Conservation (phyloP, 495 filamentous ascomycete genomes). For the Penicillium turbatum region DNA sequence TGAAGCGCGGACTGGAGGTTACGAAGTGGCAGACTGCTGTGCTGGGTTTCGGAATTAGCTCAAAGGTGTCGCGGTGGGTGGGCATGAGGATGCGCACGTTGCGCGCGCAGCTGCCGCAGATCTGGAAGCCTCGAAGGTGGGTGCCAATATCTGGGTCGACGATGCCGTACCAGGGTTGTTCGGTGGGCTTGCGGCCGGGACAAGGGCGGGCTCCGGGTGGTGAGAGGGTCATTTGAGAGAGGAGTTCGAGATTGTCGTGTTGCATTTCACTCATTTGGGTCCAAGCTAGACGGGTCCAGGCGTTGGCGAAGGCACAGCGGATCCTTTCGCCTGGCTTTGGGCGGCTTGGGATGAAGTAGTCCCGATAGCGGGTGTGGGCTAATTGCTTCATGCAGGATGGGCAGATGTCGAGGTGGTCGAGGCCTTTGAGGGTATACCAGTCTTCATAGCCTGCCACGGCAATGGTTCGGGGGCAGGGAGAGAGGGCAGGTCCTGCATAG, state of each 20-base stretch:
- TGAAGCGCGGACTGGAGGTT: slow-evolving; percentile 49
- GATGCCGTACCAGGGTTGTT: slow-evolving; percentile 56
- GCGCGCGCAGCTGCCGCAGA: slow-evolving; percentile 51
- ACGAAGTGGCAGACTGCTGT: slow-evolving; percentile 48
- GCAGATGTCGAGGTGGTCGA: slow-evolving; percentile 57
- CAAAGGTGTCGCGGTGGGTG: slow-evolving; percentile 45
- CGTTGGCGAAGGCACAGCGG: slow-evolving; percentile 56
- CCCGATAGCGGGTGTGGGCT: slow-evolving; percentile 49
- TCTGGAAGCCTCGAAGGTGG: slow-evolving; percentile 52
- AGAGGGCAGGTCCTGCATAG: slow-evolving; percentile 32
- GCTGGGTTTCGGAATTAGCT: slow-evolving; percentile 23
- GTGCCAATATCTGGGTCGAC: slow-evolving; percentile 48
- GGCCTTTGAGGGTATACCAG: slow-evolving; percentile 60
- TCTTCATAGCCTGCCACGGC: slow-evolving; percentile 51
- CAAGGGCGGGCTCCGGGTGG: slow-evolving; percentile 44
- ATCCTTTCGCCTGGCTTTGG: slow-evolving; percentile 38
- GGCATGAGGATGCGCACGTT: slow-evolving; percentile 52
- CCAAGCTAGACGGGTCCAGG: slow-evolving; percentile 68
- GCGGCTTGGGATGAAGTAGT: slow-evolving; percentile 47
- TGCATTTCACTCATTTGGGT: slow-evolving; percentile 55
- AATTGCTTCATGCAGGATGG: slow-evolving; percentile 58
- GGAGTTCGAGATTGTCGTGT: slow-evolving; percentile 48
- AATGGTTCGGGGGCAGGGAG: slow-evolving; percentile 51
- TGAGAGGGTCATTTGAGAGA: slow-evolving; percentile 49
- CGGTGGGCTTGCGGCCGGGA: slow-evolving; percentile 43